Conservation (phyloP, 176 grass and related monocot genomes). For the Oryza meridionalis region DNA sequence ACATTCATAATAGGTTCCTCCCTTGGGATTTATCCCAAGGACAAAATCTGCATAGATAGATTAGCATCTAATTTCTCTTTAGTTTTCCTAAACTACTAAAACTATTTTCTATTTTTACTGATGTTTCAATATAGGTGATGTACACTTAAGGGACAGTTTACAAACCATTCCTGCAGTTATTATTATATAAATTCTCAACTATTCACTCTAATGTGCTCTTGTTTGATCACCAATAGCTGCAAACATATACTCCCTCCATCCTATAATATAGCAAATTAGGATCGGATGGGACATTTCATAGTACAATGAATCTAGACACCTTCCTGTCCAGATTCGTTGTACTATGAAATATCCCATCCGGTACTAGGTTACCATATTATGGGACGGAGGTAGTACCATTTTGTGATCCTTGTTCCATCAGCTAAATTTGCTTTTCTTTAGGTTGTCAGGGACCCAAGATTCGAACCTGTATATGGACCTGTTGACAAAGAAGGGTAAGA, state of each 20-base stretch:
- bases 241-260: too few species aligned
- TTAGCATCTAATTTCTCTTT: neutral
- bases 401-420: slow-evolving; percentile 22
- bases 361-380: too few species aligned
- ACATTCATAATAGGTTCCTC: neutral
- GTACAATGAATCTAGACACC: too few species aligned
- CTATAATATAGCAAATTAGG: too few species aligned
- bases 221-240: neutral
- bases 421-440: slow-evolving; percentile 31
- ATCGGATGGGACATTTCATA: too few species aligned
- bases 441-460: slow-evolving; percentile 84
- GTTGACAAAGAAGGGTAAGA: slow-evolving; percentile 85
- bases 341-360: too few species aligned
- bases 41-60: neutral
- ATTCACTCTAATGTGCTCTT: neutral
- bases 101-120: neutral
- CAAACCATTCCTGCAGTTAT: neutral
- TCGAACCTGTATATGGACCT: slow-evolving; percentile 76
- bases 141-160: neutral
- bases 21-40: neutral
- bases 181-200: neutral
- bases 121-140: neutral
- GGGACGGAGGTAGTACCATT: too few species aligned
- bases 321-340: too few species aligned
- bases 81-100: neutral